These are phyloP conservation scores for Scheffersomyces quercinus DNA, from an alignment of 1,139 yeast species.

Conservation along the genomic window DNA sequence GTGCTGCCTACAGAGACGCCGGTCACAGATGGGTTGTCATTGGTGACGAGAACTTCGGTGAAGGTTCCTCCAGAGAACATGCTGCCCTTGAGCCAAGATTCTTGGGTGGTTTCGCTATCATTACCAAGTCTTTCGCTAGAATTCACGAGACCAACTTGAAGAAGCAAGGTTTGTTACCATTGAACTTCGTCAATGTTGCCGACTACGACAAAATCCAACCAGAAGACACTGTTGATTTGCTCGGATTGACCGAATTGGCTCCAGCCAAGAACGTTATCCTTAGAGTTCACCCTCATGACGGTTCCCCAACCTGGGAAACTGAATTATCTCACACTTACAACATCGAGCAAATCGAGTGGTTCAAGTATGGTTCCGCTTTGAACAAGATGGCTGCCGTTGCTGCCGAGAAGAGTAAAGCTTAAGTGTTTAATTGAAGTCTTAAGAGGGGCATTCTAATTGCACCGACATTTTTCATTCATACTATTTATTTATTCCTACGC, in stretches of 20 bases:
- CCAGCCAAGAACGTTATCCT: constrained; percentile 89
- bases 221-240: constrained; percentile 83
- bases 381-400: constrained; percentile 83
- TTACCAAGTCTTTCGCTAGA: constrained; percentile 97
- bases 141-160: constrained; percentile 55
- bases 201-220: constrained; percentile 95
- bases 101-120: constrained; percentile 97
- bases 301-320: constrained; percentile 77
- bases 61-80: constrained; percentile 99
- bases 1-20: constrained; percentile 89
- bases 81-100: constrained; percentile 99
- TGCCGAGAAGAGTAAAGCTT: constrained; percentile 2
- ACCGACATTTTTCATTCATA: neutral
- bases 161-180: constrained; percentile 68
- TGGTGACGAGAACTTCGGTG: constrained; percentile 99
- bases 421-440: neutral
- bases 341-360: constrained; percentile 97
- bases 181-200: constrained; percentile 83
- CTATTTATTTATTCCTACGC: neutral
- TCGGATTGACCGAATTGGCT: constrained; percentile 82
- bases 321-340: constrained; percentile 95
- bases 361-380: constrained; percentile 98
- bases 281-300: constrained; percentile 89
- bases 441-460: neutral
- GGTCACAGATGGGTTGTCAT: constrained; percentile 96